Percentiles rank a stretch among this genome's conserved stretches.
These are phyloP conservation scores for Apiotrichum montevideense DNA, from an alignment of 1,284 basidiomycete species.

Conservation along the genomic window DNA sequence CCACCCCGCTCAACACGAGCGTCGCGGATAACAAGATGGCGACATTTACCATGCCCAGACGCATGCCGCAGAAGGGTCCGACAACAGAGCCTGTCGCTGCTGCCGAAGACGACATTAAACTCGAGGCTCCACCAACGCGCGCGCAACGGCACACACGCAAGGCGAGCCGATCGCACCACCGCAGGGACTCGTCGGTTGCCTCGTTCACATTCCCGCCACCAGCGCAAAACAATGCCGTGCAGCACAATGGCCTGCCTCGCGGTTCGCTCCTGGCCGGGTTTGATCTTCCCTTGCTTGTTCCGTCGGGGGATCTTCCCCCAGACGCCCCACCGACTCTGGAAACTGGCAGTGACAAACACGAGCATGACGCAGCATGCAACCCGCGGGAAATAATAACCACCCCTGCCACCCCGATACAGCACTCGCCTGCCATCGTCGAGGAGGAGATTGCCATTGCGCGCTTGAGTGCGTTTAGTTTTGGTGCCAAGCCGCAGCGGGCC, in stretches of 20 bases:
- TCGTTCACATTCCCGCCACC: slow-evolving; percentile 9
- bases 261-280: slow-evolving; percentile 10
- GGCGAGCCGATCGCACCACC: slow-evolving; percentile 11
- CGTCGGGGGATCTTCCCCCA: background rate
- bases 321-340: background rate
- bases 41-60: slow-evolving; percentile 7
- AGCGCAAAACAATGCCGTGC: background rate
- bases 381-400: slow-evolving; percentile 28
- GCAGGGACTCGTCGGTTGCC: slow-evolving; percentile 14
- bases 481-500: slow-evolving; percentile 22
- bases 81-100: background rate
- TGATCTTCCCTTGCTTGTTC: slow-evolving; percentile 8
- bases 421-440: slow-evolving; percentile 9
- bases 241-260: background rate
- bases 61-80: slow-evolving; percentile 5
- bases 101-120: background rate
- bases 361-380: background rate
- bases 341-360: slow-evolving; percentile 1
- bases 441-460: slow-evolving; percentile 19
- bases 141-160: slow-evolving; percentile 8
- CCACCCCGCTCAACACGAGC: slow-evolving; percentile 12
- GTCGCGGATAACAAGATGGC: slow-evolving; percentile 1
- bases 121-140: background rate
- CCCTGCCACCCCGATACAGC: slow-evolving; percentile 25
- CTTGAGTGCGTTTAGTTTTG: slow-evolving; percentile 36